Conservation (phyloP, 768 basidiomycete genomes). For the Gloeopeniophorella convolvens region DNA sequence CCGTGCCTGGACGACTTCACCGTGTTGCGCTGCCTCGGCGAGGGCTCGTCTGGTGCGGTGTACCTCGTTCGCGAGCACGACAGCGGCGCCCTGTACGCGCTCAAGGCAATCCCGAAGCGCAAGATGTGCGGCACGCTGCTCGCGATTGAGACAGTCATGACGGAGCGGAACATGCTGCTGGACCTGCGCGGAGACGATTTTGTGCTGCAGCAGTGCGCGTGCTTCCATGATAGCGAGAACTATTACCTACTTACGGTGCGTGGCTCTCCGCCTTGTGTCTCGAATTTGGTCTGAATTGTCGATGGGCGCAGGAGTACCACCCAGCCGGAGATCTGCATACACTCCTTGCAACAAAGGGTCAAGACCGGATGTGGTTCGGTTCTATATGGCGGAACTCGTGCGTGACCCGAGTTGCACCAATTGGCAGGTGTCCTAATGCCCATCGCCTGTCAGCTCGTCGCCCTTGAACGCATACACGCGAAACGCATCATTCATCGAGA, state of each 20-base stretch:
- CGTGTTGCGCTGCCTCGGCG: constrained; percentile 7
- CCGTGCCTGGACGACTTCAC: constrained; percentile 13
- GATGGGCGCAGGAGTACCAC: constrained; percentile 9
- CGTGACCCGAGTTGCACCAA: no score
- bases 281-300: no score
- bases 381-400: constrained; percentile 19
- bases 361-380: constrained; percentile 1
- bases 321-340: constrained; percentile 14
- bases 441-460: constrained; percentile 2
- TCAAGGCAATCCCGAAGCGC: constrained; percentile 13
- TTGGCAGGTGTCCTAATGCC: neutral
- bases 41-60: constrained; percentile 11
- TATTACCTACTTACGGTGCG: constrained; percentile 11
- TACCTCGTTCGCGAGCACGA: constrained; percentile 12
- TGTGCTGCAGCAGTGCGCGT: constrained; percentile 11
- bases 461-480: constrained; percentile 9
- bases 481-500: constrained; percentile 15
- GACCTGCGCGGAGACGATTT: constrained; percentile 16
- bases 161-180: constrained; percentile 12
- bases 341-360: constrained; percentile 7
- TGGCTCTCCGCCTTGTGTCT: neutral
- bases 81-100: constrained; percentile 11
- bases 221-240: constrained; percentile 16
- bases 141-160: neutral
- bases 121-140: neutral